A percentile compares a stretch with the other conserved stretches of the same genome.
These are phyloP conservation scores for Prosopis cineraria DNA, from an alignment of 306 rosid genomes.

Conservation along the genomic window DNA sequence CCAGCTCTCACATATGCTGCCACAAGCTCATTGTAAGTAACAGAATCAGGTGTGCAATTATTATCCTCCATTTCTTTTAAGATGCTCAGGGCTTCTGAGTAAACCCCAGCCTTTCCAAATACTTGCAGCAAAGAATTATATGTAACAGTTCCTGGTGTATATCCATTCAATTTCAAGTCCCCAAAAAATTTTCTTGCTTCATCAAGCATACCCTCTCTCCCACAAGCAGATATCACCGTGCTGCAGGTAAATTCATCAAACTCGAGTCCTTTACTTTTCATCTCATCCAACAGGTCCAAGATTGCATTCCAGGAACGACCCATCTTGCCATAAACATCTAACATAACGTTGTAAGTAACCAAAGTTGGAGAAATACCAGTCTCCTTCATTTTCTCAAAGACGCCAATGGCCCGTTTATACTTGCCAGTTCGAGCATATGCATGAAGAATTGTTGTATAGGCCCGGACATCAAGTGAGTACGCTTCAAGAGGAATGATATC, in stretches of 20 bases:
- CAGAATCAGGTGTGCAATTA: constrained; percentile 67
- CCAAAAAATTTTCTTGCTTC: constrained; percentile 83
- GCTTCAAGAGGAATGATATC: constrained; percentile 75
- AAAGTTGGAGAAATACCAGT: constrained; percentile 75
- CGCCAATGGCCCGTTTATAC: constrained; percentile 66
- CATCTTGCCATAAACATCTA: constrained; percentile 95
- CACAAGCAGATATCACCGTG: constrained; percentile 92
- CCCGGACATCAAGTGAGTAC: constrained; percentile 75
- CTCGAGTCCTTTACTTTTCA: constrained; percentile 62
- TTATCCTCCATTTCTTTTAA: constrained; percentile 85
- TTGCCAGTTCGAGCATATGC: constrained; percentile 75
- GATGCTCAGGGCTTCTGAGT: constrained; percentile 76
- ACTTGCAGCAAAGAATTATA: constrained; percentile 85
- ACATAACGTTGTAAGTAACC: constrained; percentile 96
- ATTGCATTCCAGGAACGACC: constrained; percentile 87
- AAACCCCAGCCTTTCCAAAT: constrained; percentile 87
- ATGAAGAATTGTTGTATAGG: constrained; percentile 79
- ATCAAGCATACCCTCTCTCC: constrained; percentile 80
- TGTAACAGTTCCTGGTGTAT: constrained; percentile 79
- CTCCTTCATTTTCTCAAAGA: constrained; percentile 75
- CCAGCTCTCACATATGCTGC: constrained; percentile 92
- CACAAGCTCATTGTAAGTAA: constrained; percentile 93
- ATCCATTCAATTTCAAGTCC: constrained; percentile 65
- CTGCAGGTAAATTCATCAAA: constrained; percentile 94
- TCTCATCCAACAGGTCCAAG: constrained; percentile 79